Percentiles rank a stretch among this genome's conserved stretches.
Conservation (phyloP, 2,329 filamentous ascomycete species). For the Neofusicoccum ribis region DNA sequence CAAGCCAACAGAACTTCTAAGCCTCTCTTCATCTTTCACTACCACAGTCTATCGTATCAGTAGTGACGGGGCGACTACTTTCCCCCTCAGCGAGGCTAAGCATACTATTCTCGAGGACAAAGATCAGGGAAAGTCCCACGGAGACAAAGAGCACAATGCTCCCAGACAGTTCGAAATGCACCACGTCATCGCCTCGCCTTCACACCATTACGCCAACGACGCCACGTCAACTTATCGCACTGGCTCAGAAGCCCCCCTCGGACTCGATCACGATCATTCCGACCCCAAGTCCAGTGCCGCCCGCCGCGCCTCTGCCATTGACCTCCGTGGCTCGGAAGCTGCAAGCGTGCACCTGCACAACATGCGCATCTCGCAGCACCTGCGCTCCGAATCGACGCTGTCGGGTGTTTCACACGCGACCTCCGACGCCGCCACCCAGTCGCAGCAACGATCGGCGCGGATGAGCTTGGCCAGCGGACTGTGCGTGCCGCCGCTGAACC, state of each 20-base stretch:
- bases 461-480: neutral
- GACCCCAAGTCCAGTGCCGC: neutral
- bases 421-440: neutral
- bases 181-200: neutral
- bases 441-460: neutral
- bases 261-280: conserved; percentile 25
- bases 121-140: neutral
- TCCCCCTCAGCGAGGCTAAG: neutral
- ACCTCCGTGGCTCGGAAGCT: neutral
- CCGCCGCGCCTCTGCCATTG: neutral
- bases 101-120: neutral
- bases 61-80: neutral
- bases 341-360: conserved; percentile 40
- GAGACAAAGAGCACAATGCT: neutral
- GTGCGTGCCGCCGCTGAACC: neutral
- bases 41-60: neutral
- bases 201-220: neutral
- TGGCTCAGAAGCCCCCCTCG: conserved; percentile 1
- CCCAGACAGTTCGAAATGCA: neutral
- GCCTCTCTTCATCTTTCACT: neutral
- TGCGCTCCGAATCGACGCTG: conserved; percentile 37
- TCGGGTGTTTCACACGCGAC: neutral
- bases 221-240: neutral
- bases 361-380: conserved; percentile 48
- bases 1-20: neutral